A percentile compares a stretch with the other conserved stretches of the same genome.
Conservation (phyloP, 1,284 basidiomycete species). For the Coniferiporia weirii region DNA sequence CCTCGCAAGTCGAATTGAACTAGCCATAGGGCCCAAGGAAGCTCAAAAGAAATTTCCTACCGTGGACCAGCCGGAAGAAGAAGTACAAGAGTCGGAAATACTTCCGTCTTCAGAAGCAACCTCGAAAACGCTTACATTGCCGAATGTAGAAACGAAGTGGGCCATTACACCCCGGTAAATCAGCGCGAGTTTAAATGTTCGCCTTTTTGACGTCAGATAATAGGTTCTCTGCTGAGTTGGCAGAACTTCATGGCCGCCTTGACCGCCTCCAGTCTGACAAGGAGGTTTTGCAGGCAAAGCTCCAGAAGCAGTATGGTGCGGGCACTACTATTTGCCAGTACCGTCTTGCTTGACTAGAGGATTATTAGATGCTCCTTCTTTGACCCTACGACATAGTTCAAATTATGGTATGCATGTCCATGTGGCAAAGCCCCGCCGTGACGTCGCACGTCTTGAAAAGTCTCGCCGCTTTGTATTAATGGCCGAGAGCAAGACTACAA, state of each 20-base stretch:
- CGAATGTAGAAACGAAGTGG: slow-evolving; percentile 37
- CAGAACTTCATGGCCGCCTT: slow-evolving; percentile 47
- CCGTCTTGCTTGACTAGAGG: slow-evolving; percentile 4
- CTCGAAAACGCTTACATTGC: slow-evolving; percentile 4
- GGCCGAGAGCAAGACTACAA: slow-evolving; percentile 59
- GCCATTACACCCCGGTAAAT: slow-evolving; percentile 70
- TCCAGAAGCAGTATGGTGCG: slow-evolving; percentile 55
- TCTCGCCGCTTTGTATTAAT: slow-evolving; percentile 50
- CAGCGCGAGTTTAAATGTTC: background rate
- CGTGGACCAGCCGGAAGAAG: slow-evolving; percentile 21
- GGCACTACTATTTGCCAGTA: background rate
- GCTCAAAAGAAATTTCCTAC: slow-evolving; percentile 20
- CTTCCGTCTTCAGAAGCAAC: background rate
- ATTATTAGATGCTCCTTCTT: slow-evolving; percentile 55
- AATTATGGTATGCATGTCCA: slow-evolving; percentile 73
- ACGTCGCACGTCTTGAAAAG: slow-evolving; percentile 43
- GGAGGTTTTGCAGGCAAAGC: slow-evolving; percentile 46
- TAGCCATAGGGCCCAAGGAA: slow-evolving; percentile 41
- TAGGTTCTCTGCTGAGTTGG: slow-evolving; percentile 67
- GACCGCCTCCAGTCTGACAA: slow-evolving; percentile 40
- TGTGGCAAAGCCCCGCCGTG: slow-evolving; percentile 55
- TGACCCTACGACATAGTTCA: slow-evolving; percentile 64
- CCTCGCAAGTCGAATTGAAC: slow-evolving; percentile 56
- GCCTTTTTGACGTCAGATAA: slow-evolving; percentile 6
- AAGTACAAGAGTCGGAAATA: slow-evolving; percentile 2